Base-by-base conservation (phyloP, 2,329 filamentous ascomycete species). In the Mariannaea sp. region DNA sequence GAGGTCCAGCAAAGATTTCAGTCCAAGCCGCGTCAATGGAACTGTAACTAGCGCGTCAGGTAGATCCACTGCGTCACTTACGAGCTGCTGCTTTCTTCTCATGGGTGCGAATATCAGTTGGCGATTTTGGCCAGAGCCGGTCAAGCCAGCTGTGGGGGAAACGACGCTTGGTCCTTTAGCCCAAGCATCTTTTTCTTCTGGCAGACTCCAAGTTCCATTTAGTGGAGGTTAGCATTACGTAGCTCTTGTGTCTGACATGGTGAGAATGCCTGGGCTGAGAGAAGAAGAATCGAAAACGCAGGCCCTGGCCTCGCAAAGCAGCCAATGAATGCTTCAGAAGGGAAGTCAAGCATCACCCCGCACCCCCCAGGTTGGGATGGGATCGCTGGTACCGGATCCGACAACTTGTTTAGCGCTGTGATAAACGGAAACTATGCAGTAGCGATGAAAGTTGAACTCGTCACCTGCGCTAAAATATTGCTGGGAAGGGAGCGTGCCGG, bases 371-470 rank as follows among this genome's bases (percentile, higher is more conserved):
- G 53, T 45, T 55, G 59, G 61, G 53, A 58, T 57, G 43, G 46
- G 57, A 66, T 62, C 57, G 43, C 48, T 59, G 58, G 55, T 55
- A 48, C 29, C 55, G 44, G 57, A 65, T 61, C 64, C 62, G 64
- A 65, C 56, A 66, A 57, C 65, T 54, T 61, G 55, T 66, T 52
- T 66, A 65, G 62, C 61, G 63, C 53, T 62, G 59, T 67, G 62
- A 66, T 64, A 59, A 20, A 51, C 52, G 56, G 51, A 57, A 57
- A 59, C 56, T 55, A 65, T 49, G 59, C 61, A 57, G 51, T 64
- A 64, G 53, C 58, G 51, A 39, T 39, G 17, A 39, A 17, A 39
- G 49, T 56, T 35, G 36, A 41, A 42, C 50, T 39, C 55, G 51
- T 66, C 62, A 65, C 60, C 47, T n/a, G 55, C 58, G 54, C 64